Conservation (phyloP, 495 filamentous ascomycete species). For the Xylaria longipes region DNA sequence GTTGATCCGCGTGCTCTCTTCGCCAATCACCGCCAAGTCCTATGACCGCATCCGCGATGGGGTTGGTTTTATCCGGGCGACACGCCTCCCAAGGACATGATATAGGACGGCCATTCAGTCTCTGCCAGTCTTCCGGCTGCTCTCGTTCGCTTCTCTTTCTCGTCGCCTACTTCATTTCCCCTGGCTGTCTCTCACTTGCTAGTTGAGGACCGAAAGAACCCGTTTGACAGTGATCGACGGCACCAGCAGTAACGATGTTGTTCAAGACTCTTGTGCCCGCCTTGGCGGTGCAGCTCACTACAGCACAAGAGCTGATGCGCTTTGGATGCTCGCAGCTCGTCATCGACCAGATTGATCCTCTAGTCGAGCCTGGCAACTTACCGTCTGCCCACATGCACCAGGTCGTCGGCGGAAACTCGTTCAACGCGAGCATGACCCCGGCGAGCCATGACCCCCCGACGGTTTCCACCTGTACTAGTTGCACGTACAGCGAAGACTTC, state of each 20-base stretch:
- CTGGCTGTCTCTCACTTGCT: not conserved
- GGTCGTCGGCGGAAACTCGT: slow-evolving; percentile 51
- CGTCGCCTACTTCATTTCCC: slow-evolving; percentile 3
- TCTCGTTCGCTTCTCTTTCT: slow-evolving; percentile 16
- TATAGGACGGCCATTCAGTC: slow-evolving; percentile 22
- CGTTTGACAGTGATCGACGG: slow-evolving; percentile 3
- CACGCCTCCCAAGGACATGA: slow-evolving; percentile 14
- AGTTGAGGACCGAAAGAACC: not conserved
- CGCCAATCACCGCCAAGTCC: slow-evolving; percentile 26
- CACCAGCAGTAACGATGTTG: slow-evolving; percentile 29
- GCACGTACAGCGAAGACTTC: slow-evolving; percentile 50
- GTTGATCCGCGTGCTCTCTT: slow-evolving; percentile 18
- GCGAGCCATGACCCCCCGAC: slow-evolving; percentile 42
- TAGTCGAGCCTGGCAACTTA: slow-evolving; percentile 49
- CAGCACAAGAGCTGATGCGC: slow-evolving; percentile 54
- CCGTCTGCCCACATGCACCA: slow-evolving; percentile 51
- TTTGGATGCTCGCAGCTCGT: slow-evolving; percentile 54
- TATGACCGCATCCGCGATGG: slow-evolving; percentile 26
- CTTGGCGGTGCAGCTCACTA: slow-evolving; percentile 39
- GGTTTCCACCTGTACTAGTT: slow-evolving; percentile 48
- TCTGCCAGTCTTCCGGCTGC: not conserved
- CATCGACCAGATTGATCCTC: slow-evolving; percentile 51
- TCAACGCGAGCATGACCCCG: slow-evolving; percentile 50
- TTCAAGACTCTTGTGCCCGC: slow-evolving; percentile 39
- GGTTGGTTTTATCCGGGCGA: slow-evolving; percentile 28